A percentile compares a stretch with the other conserved stretches of the same genome.
Conservation (phyloP, 768 basidiomycete genomes). For the Pleurotus cornucopiae region DNA sequence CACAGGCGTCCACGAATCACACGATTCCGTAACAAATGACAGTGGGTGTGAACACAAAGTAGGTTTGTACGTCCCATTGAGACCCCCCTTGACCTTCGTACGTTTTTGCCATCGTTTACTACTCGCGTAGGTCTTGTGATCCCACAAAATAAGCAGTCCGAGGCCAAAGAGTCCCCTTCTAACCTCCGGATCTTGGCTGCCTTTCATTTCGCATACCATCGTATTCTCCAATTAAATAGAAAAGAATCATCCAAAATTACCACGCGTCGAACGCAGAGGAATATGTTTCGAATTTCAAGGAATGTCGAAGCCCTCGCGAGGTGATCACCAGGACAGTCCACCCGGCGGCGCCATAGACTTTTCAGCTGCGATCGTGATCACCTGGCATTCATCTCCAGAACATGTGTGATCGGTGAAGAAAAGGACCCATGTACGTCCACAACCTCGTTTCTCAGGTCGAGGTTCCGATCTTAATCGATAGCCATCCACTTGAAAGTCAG, state of each 20-base stretch:
- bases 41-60: neutral
- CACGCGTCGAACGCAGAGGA: conserved; percentile 1
- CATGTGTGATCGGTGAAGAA: conserved; percentile 6
- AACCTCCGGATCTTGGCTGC: neutral
- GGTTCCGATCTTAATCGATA: neutral
- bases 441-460: neutral
- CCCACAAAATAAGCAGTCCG: conserved; percentile 3
- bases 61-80: conserved; percentile 1
- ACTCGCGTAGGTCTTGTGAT: conserved; percentile 6
- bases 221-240: neutral
- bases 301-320: conserved; percentile 3
- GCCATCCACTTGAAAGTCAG: neutral
- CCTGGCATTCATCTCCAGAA: conserved; percentile 5
- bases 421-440: conserved; percentile 9
- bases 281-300: conserved; percentile 1
- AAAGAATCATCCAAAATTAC: neutral
- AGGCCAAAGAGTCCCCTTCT: neutral
- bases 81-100: neutral
- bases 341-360: conserved; percentile 5
- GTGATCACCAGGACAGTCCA: conserved; percentile 7
- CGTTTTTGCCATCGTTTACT: conserved; percentile 4
- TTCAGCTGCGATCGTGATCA: conserved; percentile 6
- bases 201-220: conserved; percentile 4
- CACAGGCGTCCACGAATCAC: conserved; percentile 8
- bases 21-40: conserved; percentile 6